Base-by-base conservation (phyloP, 441 rosid genomes). In the Dalechampia spathulata region DNA sequence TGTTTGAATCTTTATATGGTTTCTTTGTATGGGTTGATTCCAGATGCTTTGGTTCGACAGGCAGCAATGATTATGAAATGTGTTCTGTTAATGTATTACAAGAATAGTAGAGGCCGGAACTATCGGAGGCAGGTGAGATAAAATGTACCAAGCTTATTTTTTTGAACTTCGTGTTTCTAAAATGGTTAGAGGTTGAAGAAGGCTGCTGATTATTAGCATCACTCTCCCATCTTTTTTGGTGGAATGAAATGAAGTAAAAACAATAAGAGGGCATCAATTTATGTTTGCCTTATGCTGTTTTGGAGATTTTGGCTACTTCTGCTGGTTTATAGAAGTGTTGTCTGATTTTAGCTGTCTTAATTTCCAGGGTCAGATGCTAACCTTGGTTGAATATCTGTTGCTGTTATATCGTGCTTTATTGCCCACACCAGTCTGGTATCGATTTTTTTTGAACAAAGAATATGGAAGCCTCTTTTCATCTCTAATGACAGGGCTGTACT, bases 401-500 rank as follows among this genome's bases (percentile, higher is more conserved):
- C 75, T 85, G 68, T 67, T 85, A 27, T 85, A 85, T 55, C 87
- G 93, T 26, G 83, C 89, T n/a, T 69, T 85, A 26, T 66, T 85
- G 72, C 93, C 93, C 1, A 80, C 93, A 38, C 87, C 90, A 16
- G 87, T 85, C 15, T 85, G 93, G 93, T 85, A 83, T 55, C 79
- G 90, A 16, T 85, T 85, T 77, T 85, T 83, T 70, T 74, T 85
- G 75, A 80, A 85, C 60, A 83, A 85, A 69, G 93, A 83, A 63
- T 80, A 83, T 37, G 93, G 93, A 30, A 80, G 85, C 75, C 87
- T 85, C 64, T 85, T 85, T 71, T 83, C 93, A 7, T 85, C 93
- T 2, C 61, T 85, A 26, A 83, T 79, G 83, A 83, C 93, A 1
- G 89, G 89, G 55, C 48, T 85, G 53, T 85, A 85, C 71, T 73